A percentile compares a stretch with the other conserved stretches of the same genome.
phyloP scores from a whole-genome alignment of 768 basidiomycete genomes.

The Epithele typhae region DNA sequence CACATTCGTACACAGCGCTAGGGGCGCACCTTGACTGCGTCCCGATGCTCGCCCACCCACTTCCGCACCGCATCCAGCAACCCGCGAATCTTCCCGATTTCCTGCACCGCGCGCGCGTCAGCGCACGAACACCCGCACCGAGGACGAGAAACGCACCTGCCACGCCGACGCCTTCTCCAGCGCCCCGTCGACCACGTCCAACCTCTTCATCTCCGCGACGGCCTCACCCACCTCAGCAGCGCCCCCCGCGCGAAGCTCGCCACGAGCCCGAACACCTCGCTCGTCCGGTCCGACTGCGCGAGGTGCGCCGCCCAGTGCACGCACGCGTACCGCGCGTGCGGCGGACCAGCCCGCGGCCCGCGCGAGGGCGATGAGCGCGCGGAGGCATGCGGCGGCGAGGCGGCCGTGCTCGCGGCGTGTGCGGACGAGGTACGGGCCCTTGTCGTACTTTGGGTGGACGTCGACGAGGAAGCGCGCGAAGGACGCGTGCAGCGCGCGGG shows the following conservation, averaged over 20 bases:
- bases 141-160: not conserved
- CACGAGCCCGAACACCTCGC: not conserved
- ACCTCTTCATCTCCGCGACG: not conserved
- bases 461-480: constrained; percentile 6
- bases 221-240: not conserved
- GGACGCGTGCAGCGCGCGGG: constrained; percentile 1
- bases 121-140: no score
- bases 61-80: no score
- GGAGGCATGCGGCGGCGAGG: not conserved
- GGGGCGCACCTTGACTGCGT: no score
- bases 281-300: not conserved
- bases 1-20: no score
- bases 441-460: not conserved
- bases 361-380: not conserved
- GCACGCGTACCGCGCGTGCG: not conserved
- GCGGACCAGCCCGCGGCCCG: not conserved
- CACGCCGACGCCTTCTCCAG: not conserved
- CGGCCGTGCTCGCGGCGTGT: not conserved
- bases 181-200: not conserved
- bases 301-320: not conserved
- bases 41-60: no score
- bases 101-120: no score
- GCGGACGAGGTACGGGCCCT: not conserved
- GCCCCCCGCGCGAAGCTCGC: not conserved
- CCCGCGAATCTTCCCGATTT: no score